phyloP scores from a whole-genome alignment of 2,329 filamentous ascomycete species.

The Mycocentrospora acerina region DNA sequence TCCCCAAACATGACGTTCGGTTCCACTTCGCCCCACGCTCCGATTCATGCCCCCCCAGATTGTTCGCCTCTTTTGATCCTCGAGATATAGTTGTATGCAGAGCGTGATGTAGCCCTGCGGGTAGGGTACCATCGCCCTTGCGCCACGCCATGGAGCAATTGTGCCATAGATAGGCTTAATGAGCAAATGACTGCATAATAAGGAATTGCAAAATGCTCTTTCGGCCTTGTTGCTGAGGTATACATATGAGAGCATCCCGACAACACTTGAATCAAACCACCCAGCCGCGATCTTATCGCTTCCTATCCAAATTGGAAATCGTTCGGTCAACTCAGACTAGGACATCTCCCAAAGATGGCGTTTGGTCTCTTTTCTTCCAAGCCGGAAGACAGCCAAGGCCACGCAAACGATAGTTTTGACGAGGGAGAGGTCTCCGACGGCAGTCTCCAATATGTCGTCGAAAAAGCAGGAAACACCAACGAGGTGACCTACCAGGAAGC shows the following conservation, averaged over 20 bases:
- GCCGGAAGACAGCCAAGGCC: neutral
- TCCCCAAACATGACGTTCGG: too few species aligned
- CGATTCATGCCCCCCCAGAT: too few species aligned
- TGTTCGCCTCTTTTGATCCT: too few species aligned
- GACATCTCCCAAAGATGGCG: too few species aligned
- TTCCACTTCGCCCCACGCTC: too few species aligned
- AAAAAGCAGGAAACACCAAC: conserved; percentile 53
- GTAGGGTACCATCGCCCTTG: too few species aligned
- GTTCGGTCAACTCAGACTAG: too few species aligned
- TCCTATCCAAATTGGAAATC: neutral
- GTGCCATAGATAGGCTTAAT: conserved; percentile 8
- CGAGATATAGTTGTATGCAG: too few species aligned
- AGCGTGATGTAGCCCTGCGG: too few species aligned
- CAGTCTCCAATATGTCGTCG: conserved; percentile 46
- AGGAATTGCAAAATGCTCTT: too few species aligned
- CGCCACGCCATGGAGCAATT: conserved; percentile 7
- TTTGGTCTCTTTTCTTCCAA: conserved; percentile 3
- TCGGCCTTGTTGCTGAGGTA: neutral
- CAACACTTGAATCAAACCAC: neutral
- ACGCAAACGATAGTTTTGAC: neutral
- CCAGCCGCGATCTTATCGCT: neutral
- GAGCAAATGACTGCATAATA: too few species aligned
- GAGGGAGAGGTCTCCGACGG: conserved; percentile 37
- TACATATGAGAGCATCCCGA: neutral
- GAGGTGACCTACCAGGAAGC: conserved; percentile 61